Evolutionary conservation across 495 filamentous ascomycete species (phyloP).

Genomic region (Penicillium manginii): DNA sequence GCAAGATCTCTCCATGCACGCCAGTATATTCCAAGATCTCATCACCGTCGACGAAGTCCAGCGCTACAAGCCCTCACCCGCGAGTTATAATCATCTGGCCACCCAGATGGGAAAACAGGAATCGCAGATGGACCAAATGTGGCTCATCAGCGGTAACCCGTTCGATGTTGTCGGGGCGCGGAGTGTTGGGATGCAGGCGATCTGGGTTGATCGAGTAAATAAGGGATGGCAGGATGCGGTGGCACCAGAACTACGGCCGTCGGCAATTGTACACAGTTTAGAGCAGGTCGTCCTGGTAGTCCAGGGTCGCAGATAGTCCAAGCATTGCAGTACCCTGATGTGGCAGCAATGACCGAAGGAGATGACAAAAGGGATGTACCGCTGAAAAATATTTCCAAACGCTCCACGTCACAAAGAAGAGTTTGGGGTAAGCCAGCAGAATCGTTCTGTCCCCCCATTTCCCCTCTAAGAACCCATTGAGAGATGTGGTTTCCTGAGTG

Average conservation of each 20-base stretch:
- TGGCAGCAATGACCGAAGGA: too few relatives aligned
- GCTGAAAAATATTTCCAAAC: constrained; percentile 56
- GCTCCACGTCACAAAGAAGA: constrained; percentile 51
- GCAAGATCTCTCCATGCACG: constrained; percentile 55
- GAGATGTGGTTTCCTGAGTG: constrained; percentile 47
- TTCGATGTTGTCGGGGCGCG: constrained; percentile 70
- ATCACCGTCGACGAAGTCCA: constrained; percentile 64
- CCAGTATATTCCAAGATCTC: constrained; percentile 54
- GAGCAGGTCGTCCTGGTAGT: constrained; percentile 35
- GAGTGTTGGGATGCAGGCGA: constrained; percentile 56
- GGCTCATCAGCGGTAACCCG: constrained; percentile 77
- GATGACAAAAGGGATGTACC: constrained; percentile 37
- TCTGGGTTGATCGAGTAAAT: constrained; percentile 69
- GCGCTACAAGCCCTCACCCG: constrained; percentile 72
- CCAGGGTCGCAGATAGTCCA: constrained; percentile 11
- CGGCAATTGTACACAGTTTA: constrained; percentile 33
- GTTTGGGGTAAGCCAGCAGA: constrained; percentile 55
- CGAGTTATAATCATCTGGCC: constrained; percentile 63
- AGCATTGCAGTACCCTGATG: background rate
- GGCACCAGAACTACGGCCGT: constrained; percentile 31
- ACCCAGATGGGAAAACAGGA: constrained; percentile 51
- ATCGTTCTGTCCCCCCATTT: constrained; percentile 53
- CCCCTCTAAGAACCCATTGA: constrained; percentile 51
- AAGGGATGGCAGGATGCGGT: constrained; percentile 45
- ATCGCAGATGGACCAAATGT: constrained; percentile 58